Evolutionary conservation across 306 rosid genomes (phyloP).

Genomic region (Rosa lucieae): DNA sequence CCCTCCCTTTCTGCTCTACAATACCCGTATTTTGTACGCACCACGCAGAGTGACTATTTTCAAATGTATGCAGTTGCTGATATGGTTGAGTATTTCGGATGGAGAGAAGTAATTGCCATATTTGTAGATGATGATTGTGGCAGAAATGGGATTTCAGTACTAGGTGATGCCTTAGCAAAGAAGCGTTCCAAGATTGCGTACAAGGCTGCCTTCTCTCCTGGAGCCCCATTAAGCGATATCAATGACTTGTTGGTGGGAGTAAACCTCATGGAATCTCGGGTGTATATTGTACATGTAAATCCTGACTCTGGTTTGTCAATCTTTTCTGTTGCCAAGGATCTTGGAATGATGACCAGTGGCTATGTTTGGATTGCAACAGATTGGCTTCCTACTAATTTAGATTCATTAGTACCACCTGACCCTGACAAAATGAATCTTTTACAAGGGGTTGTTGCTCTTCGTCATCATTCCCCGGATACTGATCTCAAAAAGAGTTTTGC

Average conservation of each 20-base stretch:
- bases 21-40: conserved; percentile 76
- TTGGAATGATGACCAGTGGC: conserved; percentile 57
- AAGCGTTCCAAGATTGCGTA: conserved; percentile 71
- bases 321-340: conserved; percentile 56
- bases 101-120: conserved; percentile 86
- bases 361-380: conserved; percentile 91
- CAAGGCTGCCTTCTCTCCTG: conserved; percentile 73
- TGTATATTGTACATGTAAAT: conserved; percentile 80
- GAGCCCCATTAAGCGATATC: conserved; percentile 36
- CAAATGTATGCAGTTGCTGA: conserved; percentile 87
- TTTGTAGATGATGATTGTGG: conserved; percentile 86
- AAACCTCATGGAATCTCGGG: conserved; percentile 92
- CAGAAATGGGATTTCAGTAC: conserved; percentile 65
- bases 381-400: conserved; percentile 85
- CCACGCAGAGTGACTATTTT: conserved; percentile 73
- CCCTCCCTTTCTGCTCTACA: conserved; percentile 77
- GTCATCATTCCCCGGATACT: conserved; percentile 68
- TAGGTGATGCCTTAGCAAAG: conserved; percentile 68
- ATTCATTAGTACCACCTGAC: conserved; percentile 43
- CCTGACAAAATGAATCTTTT: conserved; percentile 48
- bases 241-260: conserved; percentile 51
- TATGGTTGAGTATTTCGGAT: conserved; percentile 52
- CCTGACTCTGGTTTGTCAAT: conserved; percentile 77
- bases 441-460: conserved; percentile 82
- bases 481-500: conserved; percentile 45